Conservation (phyloP, 2,329 filamentous ascomycete genomes). For the Pseudopyrenochaeta lycopersici region DNA sequence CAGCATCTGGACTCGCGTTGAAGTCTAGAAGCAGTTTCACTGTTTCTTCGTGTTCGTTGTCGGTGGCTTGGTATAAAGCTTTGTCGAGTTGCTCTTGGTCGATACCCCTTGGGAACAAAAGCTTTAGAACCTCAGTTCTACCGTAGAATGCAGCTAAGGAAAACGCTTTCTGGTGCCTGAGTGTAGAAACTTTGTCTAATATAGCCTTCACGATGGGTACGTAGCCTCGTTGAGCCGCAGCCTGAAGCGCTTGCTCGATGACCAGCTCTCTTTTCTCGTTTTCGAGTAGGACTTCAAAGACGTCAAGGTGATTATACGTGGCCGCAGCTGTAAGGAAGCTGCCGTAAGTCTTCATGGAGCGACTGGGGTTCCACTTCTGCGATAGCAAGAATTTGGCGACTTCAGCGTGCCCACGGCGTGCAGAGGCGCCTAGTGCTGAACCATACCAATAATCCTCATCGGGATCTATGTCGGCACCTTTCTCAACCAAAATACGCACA, state of each 20-base stretch:
- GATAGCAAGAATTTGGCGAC: slow-evolving; percentile 27
- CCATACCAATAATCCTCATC: slow-evolving; percentile 32
- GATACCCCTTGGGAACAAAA: slow-evolving; percentile 19
- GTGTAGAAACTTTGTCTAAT: slow-evolving; percentile 16
- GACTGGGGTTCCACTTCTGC: slow-evolving; percentile 23
- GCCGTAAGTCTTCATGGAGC: slow-evolving; percentile 28
- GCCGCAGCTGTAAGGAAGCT: slow-evolving; percentile 29
- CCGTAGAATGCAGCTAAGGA: slow-evolving; percentile 28
- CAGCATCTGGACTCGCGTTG: slow-evolving; percentile 27
- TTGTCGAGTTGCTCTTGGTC: slow-evolving; percentile 19
- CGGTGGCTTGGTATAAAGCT: slow-evolving; percentile 27
- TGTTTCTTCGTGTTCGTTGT: slow-evolving; percentile 29
- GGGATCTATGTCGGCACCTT: slow-evolving; percentile 27
- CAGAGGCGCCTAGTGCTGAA: slow-evolving; percentile 27
- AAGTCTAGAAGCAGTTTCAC: slow-evolving; percentile 29
- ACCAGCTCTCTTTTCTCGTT: slow-evolving; percentile 24
- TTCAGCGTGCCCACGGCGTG: slow-evolving; percentile 25
- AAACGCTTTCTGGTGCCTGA: slow-evolving; percentile 29
- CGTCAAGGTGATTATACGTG: slow-evolving; percentile 30
- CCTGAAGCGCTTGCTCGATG: slow-evolving; percentile 30
- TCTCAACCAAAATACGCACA: slow-evolving; percentile 22
- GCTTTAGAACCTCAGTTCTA: slow-evolving; percentile 21
- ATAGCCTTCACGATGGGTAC: slow-evolving; percentile 23
- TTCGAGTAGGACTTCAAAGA: slow-evolving; percentile 24
- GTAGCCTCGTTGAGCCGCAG: slow-evolving; percentile 27